These are phyloP conservation scores for Wickerhamomyces sydowiorum DNA, from an alignment of 805 yeast species.

Conservation along the genomic window DNA sequence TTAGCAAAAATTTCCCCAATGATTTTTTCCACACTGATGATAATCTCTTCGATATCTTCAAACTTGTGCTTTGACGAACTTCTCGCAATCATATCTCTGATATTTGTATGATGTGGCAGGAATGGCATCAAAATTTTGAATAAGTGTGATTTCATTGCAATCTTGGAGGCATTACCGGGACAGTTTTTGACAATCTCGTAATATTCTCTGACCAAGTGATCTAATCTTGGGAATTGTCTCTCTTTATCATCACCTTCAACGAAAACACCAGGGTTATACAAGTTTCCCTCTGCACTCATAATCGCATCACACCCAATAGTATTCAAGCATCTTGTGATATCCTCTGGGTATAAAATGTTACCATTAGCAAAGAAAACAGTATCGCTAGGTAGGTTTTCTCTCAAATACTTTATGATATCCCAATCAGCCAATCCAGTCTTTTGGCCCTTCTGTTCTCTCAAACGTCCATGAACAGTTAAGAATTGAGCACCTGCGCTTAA, in stretches of 20 bases:
- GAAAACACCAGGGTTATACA: slow-evolving; percentile 91
- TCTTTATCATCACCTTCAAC: slow-evolving; percentile 49
- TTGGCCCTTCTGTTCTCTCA: slow-evolving; percentile 97
- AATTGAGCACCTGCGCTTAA: slow-evolving; percentile 93
- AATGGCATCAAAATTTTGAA: slow-evolving; percentile 85
- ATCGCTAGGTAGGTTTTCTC: slow-evolving; percentile 71
- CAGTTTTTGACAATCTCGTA: slow-evolving; percentile 61
- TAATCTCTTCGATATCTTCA: slow-evolving; percentile 49
- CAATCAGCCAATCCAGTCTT: slow-evolving; percentile 94
- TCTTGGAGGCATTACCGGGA: slow-evolving; percentile 57
- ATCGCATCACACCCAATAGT: slow-evolving; percentile 78
- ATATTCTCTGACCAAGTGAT: slow-evolving; percentile 76
- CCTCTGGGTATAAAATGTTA: slow-evolving; percentile 85
- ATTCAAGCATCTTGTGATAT: slow-evolving; percentile 62
- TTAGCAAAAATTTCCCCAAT: slow-evolving; percentile 53
- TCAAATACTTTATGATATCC: slow-evolving; percentile 65
- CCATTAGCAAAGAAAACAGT: slow-evolving; percentile 95
- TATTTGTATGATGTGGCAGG: slow-evolving; percentile 66
- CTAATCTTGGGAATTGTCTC: slow-evolving; percentile 79
- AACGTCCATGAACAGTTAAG: slow-evolving; percentile 90
- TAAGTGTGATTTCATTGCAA: slow-evolving; percentile 88
- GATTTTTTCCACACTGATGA: slow-evolving; percentile 57
- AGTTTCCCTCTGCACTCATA: slow-evolving; percentile 96
- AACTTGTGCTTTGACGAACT: slow-evolving; percentile 36
- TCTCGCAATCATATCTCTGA: slow-evolving; percentile 67